These are phyloP conservation scores for Venturia asperata DNA, from an alignment of 2,329 filamentous ascomycete species.

Conservation along the genomic window DNA sequence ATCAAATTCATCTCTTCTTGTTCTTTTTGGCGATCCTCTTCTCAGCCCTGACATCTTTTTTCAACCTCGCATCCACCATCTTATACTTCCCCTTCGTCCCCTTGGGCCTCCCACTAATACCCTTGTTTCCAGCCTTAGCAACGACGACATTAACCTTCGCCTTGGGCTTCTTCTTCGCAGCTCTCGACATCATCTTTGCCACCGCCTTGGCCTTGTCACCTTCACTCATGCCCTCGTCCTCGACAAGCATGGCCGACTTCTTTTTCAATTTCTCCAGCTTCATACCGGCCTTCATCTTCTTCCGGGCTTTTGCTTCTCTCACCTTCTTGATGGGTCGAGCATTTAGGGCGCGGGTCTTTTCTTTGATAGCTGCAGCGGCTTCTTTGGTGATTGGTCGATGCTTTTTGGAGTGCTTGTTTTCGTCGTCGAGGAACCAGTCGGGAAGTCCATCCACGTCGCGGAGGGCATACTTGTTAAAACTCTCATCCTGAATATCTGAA, in stretches of 20 bases:
- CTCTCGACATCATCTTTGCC: slow-evolving; percentile 70
- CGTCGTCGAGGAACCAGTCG: slow-evolving; percentile 97
- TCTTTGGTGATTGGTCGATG: slow-evolving; percentile 89
- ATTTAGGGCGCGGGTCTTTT: slow-evolving; percentile 87
- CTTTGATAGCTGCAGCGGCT: slow-evolving; percentile 84
- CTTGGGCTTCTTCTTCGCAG: slow-evolving; percentile 78
- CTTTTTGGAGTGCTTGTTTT: slow-evolving; percentile 67
- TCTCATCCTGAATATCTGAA: slow-evolving; percentile 77
- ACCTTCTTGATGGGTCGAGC: slow-evolving; percentile 99
- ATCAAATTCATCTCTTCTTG: slow-evolving; percentile 6
- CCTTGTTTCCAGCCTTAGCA: slow-evolving; percentile 74
- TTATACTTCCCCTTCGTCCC: slow-evolving; percentile 96
- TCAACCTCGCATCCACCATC: slow-evolving; percentile 91
- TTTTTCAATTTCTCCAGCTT: slow-evolving; percentile 89
- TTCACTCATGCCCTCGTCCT: slow-evolving; percentile 88
- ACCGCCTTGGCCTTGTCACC: slow-evolving; percentile 91
- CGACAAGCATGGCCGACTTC: slow-evolving; percentile 85
- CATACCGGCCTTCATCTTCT: slow-evolving; percentile 93
- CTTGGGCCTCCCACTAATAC: slow-evolving; percentile 75
- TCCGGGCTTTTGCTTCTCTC: slow-evolving; percentile 87
- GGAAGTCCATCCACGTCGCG: slow-evolving; percentile 86
- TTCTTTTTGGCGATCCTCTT: slow-evolving; percentile 64
- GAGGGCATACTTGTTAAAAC: slow-evolving; percentile 88
- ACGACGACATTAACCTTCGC: slow-evolving; percentile 81
- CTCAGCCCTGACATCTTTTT: slow-evolving; percentile 87